Base-by-base conservation (phyloP, 108 stramenopile species). In the Craspedostauros australis region DNA sequence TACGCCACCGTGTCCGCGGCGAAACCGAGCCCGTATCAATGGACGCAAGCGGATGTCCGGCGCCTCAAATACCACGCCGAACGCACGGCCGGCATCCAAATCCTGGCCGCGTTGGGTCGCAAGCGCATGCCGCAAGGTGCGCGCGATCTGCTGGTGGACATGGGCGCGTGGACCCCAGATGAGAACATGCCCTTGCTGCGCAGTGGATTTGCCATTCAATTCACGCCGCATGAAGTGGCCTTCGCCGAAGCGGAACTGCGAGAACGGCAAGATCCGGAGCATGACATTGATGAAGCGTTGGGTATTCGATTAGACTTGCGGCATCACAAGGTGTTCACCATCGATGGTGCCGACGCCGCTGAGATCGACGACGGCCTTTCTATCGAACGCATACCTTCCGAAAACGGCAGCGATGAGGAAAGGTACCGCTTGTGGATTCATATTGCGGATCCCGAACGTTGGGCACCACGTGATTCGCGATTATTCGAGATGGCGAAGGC, bases 331-430 rank as follows among this genome's bases (percentile, higher is more conserved):
- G 59, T 81, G 0, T 91, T 69, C 46, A 91, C 89, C 16, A 84
- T 91, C 56, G 89, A 91, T 59, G 47, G 75, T 33, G 68, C 59
- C 12, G 62, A 54, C 14, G 84, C 85, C 2, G 27, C 46, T 8
- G 89, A 91, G 51, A 86, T 91, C 43, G 89, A 91, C 39, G 89
- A 91, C 62, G 89, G 83, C 11, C 50, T 91, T 19, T 70, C 77
- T 0, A 62, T 82, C 5, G 80, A 91, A 56, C 54, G 45, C 2
- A 39, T 82, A 18, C 30, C 32, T 0, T 31, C 58, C 2, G 46
- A 57, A n/a, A 66, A 64, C 22, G 76, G 46, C 9, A 42, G 46
- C 16, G n/a, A n/a, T n/a, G n/a, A n/a, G n/a, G 46, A 62, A 23
- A 32, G 56, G 18, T 48, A 75, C 1, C 47, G 62, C 18, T 69